Conservation (phyloP, 306 rosid genomes). For the Quercus bicolor region DNA sequence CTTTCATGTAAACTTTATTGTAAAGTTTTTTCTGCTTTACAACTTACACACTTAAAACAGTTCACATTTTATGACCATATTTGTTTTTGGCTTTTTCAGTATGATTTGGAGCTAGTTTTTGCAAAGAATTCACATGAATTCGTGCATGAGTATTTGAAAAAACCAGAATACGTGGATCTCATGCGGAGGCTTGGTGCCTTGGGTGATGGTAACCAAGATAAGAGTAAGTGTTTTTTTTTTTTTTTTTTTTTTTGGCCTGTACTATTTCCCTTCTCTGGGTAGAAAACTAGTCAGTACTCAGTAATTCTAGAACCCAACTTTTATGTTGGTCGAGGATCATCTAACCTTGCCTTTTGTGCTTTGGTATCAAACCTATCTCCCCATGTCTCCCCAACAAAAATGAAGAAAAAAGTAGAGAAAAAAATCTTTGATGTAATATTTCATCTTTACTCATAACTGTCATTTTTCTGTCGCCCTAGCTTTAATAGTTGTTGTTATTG, state of each 20-base stretch:
- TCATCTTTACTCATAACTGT: neutral
- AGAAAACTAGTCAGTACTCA: neutral
- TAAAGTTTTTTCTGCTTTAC: neutral
- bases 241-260: neutral
- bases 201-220: conserved; percentile 96
- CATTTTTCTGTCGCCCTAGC: neutral
- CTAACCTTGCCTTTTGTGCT: neutral
- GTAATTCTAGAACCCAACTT: neutral
- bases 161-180: conserved; percentile 72
- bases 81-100: conserved; percentile 38
- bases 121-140: conserved; percentile 83
- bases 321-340: neutral
- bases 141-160: conserved; percentile 78
- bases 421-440: no score
- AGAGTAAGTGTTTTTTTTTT: conserved; percentile 34
- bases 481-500: neutral
- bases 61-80: neutral
- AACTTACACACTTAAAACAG: neutral
- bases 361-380: neutral
- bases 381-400: neutral
- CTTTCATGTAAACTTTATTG: neutral
- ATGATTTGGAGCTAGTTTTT: conserved; percentile 82
- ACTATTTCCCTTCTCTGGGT: neutral
- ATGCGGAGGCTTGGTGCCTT: conserved; percentile 94
- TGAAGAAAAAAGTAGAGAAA: no score